Base-by-base conservation (phyloP, 2,329 filamentous ascomycete genomes). In the Cladosporium sp. region DNA sequence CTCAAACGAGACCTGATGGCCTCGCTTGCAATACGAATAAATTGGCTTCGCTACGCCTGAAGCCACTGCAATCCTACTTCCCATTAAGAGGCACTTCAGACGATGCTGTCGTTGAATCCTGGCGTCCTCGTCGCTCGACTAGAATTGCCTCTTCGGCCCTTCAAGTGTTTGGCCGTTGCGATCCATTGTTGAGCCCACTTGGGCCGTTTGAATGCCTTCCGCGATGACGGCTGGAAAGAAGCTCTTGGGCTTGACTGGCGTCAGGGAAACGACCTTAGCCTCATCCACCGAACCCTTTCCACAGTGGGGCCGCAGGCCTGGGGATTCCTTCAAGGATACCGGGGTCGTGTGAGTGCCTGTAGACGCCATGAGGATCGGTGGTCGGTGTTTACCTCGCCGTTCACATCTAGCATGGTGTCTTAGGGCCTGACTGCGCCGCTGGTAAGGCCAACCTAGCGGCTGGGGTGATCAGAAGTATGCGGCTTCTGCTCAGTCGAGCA, bases 321-420 rank as follows among this genome's bases (percentile, higher is more conserved):
- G 42, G 45, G 45, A 48, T 41, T 27, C 45, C 45, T 48, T 48
- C 45, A 41, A 48, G 37, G 37, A 48, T 48, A 27, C 45, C 45
- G 45, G 45, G 43, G 45, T 39, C 34, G 45, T 48, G 29, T 15
- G 38, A 39, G 39, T 32, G 34, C 24, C 45, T 37, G 45, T 41
- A n/a, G 41, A 47, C 20, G 45, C 37, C 27, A 40, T 34, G 20
- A 22, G 30, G 24, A n/a, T 48, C 45, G 45, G 37, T 24, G 45
- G 45, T 48, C 45, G 45, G 45, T 37, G 45, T 24, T 48, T 41
- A n/a, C 34, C 37, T 20, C 27, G 18, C 45, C 45, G 45, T 48
- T 24, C 32, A n/a, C 22, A 27, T 27, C 9, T 4, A 27, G 22
- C n/a, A 20, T 48, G 24, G 44, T 29, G 45, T 48, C 45, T 41